Evolutionary conservation across 345 rosid species (phyloP).

Genomic region (Gossypium sturtianum): DNA sequence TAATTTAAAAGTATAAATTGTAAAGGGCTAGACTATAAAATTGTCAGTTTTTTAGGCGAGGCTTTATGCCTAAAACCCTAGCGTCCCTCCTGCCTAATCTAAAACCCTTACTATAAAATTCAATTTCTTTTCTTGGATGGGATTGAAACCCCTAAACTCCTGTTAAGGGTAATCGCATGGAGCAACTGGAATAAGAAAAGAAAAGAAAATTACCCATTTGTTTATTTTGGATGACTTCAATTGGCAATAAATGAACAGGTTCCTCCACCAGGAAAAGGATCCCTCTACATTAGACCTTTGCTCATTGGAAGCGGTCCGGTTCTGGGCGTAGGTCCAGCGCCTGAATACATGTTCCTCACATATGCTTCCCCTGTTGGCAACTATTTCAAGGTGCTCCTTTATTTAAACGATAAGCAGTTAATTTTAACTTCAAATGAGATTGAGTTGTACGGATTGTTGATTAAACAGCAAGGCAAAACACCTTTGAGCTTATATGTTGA

Average conservation of each 20-base stretch:
- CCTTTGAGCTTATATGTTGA: constrained; percentile 60
- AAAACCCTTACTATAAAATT: too few species aligned
- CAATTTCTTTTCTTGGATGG: too few species aligned
- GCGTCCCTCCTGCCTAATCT: too few species aligned
- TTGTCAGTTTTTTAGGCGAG: too few species aligned
- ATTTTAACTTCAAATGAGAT: constrained; percentile 2
- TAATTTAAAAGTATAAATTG: too few species aligned
- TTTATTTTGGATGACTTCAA: neutral
- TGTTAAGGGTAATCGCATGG: too few species aligned
- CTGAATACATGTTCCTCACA: constrained; percentile 42
- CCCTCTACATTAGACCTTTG: constrained; percentile 72
- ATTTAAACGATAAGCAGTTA: neutral
- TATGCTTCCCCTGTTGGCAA: constrained; percentile 72
- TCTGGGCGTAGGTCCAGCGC: neutral
- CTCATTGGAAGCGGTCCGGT: constrained; percentile 60
- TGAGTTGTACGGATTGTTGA: neutral
- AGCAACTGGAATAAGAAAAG: too few species aligned
- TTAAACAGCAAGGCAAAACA: constrained; percentile 36
- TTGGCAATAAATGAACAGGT: constrained; percentile 2
- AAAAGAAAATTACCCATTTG: too few species aligned
- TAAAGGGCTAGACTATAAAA: too few species aligned
- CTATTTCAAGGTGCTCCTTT: constrained; percentile 64
- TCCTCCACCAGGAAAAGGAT: constrained; percentile 31
- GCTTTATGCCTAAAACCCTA: too few species aligned
- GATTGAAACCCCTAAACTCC: too few species aligned